Conservation (phyloP, 1,284 basidiomycete genomes). For the Mrakiaceae sp. region DNA sequence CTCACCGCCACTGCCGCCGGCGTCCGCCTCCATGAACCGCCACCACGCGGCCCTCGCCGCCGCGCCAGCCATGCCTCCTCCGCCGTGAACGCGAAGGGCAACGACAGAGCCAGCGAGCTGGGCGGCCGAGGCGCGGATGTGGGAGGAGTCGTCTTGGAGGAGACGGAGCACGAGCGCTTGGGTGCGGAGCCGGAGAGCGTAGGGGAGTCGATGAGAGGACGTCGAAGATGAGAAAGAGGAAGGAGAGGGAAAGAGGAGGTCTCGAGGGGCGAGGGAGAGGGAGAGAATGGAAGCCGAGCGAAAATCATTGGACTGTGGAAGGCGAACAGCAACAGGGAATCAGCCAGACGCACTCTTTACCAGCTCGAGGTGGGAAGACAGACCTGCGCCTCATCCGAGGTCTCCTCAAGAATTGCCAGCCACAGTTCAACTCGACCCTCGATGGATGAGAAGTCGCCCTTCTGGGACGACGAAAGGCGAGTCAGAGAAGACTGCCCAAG, state of each 20-base stretch:
- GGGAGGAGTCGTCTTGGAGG: slow-evolving; percentile 4
- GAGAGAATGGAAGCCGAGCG: too few species aligned
- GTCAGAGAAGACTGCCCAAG: too few species aligned
- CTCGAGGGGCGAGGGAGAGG: not conserved
- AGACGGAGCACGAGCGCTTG: not conserved
- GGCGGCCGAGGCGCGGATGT: not conserved
- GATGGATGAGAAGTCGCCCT: too few species aligned
- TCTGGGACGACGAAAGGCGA: too few species aligned
- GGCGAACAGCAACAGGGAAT: too few species aligned
- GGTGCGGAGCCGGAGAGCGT: not conserved
- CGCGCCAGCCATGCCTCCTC: not conserved
- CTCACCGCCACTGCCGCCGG: too few species aligned
- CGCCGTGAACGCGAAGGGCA: not conserved
- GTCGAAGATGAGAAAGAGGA: not conserved
- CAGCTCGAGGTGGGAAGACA: not conserved
- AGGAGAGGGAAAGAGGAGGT: not conserved
- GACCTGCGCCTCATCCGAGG: not conserved
- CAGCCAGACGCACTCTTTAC: too few species aligned
- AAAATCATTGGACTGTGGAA: not conserved
- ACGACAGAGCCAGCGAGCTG: not conserved
- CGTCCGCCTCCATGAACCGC: not conserved
- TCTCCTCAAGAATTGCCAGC: not conserved
- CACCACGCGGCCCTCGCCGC: not conserved
- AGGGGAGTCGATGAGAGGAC: not conserved
- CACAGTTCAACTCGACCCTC: not conserved